phyloP scores from a whole-genome alignment of 257 asterid species.

The Datura wrightii region DNA sequence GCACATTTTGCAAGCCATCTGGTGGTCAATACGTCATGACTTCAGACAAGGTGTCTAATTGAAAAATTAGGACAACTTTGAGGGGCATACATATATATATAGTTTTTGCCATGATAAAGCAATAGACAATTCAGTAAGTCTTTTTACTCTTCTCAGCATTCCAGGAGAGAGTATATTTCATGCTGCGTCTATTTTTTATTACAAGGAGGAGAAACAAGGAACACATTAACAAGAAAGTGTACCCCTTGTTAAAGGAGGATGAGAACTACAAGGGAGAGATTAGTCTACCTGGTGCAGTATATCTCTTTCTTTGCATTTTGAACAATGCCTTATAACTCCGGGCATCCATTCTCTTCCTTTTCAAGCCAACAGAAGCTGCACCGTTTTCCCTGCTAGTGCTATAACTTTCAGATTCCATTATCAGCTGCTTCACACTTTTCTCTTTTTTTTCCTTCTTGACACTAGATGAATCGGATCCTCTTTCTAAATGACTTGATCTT shows the following conservation, averaged over 20 bases:
- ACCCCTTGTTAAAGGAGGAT: neutral
- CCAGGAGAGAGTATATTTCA: conserved; percentile 10
- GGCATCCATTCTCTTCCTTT: conserved; percentile 33
- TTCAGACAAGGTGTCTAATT: neutral
- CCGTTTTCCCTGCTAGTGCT: conserved; percentile 36
- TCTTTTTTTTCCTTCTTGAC: conserved; percentile 41
- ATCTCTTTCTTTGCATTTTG: conserved; percentile 32
- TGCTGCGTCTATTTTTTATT: neutral
- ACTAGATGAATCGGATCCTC: conserved; percentile 39
- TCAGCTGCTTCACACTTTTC: conserved; percentile 52
- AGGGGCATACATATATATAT: neutral
- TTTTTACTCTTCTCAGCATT: conserved; percentile 13
- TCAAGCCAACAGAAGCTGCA: conserved; percentile 38
- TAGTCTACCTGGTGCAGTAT: conserved; percentile 29
- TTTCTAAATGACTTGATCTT: conserved; percentile 43
- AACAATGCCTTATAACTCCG: conserved; percentile 30
- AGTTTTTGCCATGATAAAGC: neutral
- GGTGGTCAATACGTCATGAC: conserved; percentile 7
- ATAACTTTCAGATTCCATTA: conserved; percentile 52
- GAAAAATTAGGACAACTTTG: too few species aligned
- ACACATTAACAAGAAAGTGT: conserved; percentile 2
- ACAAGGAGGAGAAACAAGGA: conserved; percentile 10
- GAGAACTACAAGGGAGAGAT: conserved; percentile 20
- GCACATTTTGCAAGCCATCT: conserved; percentile 5
- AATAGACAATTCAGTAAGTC: conserved; percentile 15